phyloP scores from a whole-genome alignment of 345 rosid genomes.

The Mangifera indica region DNA sequence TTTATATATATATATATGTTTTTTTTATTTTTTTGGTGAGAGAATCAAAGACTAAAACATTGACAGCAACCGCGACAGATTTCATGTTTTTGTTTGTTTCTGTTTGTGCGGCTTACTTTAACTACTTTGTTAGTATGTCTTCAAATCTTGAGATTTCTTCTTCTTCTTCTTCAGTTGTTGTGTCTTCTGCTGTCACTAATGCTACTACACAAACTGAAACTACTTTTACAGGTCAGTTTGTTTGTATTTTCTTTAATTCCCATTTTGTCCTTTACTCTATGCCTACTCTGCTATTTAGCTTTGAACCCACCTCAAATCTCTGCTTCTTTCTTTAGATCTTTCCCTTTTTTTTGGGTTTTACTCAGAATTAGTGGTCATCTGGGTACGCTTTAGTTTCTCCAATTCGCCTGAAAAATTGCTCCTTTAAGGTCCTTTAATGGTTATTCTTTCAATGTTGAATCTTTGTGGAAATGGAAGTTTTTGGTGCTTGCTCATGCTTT shows the following conservation, averaged over 20 bases:
- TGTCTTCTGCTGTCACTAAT: background rate
- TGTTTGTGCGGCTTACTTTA: background rate
- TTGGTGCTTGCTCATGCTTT: background rate
- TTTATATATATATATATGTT: too few species aligned
- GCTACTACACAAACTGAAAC: background rate
- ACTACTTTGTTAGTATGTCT: slow-evolving; percentile 14
- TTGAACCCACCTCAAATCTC: background rate
- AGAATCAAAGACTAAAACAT: slow-evolving; percentile 2
- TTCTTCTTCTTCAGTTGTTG: background rate
- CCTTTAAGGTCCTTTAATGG: background rate
- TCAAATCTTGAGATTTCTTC: slow-evolving; percentile 30
- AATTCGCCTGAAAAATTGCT: background rate
- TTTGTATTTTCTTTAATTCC: background rate
- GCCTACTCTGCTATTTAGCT: background rate
- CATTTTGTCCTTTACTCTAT: background rate
- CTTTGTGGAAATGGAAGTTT: background rate
- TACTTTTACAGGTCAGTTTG: slow-evolving; percentile 26
- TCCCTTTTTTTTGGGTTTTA: slow-evolving; percentile 27
- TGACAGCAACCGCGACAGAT: background rate
- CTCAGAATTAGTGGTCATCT: slow-evolving; percentile 24
- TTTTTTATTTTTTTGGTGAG: background rate
- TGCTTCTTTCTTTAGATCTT: slow-evolving; percentile 35
- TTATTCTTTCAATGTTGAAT: too few species aligned
- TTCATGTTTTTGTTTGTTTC: background rate
- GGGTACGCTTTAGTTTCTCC: slow-evolving; percentile 25